Evolutionary conservation across 1,284 basidiomycete genomes (phyloP).

Genomic region (Moesziomyces sp.): DNA sequence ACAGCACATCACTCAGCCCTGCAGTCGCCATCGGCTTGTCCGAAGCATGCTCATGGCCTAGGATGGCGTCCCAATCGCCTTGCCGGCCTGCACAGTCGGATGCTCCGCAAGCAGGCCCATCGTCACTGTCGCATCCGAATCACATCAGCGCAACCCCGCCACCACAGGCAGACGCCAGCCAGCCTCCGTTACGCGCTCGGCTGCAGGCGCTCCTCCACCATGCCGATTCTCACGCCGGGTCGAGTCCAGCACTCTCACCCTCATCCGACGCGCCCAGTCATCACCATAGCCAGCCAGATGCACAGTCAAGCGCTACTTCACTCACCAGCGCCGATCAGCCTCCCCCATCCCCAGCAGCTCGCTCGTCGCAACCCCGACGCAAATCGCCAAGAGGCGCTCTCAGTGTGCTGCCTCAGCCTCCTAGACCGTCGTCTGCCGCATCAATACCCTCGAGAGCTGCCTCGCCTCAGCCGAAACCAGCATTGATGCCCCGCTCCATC

Average conservation of each 20-base stretch:
- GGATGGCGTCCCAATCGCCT: constrained; percentile 7
- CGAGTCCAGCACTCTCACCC: constrained; percentile 30
- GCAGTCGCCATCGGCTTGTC: background rate
- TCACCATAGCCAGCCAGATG: constrained; percentile 5
- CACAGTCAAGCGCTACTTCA: constrained; percentile 28
- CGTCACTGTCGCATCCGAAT: constrained; percentile 6
- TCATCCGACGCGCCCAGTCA: constrained; percentile 27
- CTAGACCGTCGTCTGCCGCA: background rate
- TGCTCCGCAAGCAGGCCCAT: constrained; percentile 10
- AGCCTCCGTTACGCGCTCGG: constrained; percentile 27
- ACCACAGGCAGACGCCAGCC: constrained; percentile 7
- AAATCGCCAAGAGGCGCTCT: constrained; percentile 24
- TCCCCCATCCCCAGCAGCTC: constrained; percentile 6
- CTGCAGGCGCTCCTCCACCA: constrained; percentile 38
- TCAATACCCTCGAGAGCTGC: constrained; percentile 1
- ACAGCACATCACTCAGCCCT: background rate
- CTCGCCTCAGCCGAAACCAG: constrained; percentile 20
- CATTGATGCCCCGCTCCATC: constrained; percentile 21
- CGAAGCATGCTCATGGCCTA: constrained; percentile 4
- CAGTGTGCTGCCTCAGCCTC: constrained; percentile 13
- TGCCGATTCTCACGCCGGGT: constrained; percentile 20
- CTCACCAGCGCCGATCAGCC: constrained; percentile 12
- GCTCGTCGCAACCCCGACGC: constrained; percentile 1
- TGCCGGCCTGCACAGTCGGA: constrained; percentile 1
- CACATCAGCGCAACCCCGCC: constrained; percentile 1